Base-by-base conservation (phyloP, 1,284 basidiomycete genomes). In the Cryptococcus sp. region DNA sequence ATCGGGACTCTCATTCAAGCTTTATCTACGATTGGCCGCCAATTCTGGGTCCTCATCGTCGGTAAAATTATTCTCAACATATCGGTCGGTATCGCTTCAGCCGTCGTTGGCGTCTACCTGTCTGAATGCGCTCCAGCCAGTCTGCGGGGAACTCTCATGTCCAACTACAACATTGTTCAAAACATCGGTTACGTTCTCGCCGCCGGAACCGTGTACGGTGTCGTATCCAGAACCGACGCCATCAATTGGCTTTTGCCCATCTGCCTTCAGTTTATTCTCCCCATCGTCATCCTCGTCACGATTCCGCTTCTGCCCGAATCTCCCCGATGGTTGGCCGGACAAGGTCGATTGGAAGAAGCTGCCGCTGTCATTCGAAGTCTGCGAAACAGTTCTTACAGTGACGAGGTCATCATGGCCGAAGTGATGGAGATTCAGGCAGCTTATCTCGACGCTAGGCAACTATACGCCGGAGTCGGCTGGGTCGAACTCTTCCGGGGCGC, bases 61-160 rank as follows among this genome's bases (percentile, higher is more conserved):
- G 60, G 60, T 16, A 62, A 60, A 36, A 44, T 58, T 37, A 47
- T 59, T 31, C 38, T 56, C 52, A 58, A 56, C 37, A 49, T 58
- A 23, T 48, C 57, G 3, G 45, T 56, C 38, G 54, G 56, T 26
- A 46, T 57, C 21, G 58, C 57, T n/a, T 51, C 51, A n/a, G 52
- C 54, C 19, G 53, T 56, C 24, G 36, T 57, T 5, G 48, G 48
- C 11, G 48, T 50, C n/a, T 62, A 62, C 25, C 52, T 53, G 2
- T 39, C 51, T n/a, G 60, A 62, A 42, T 51, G 50, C 22, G 49
- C 58, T 1, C 52, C 53, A 1, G 52, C 57, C 9, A 50, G 43
- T 16, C 28, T 50, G 10, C 54, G 60, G 24, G 60, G 58, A 18
- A 39, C 49, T 21, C 35, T 54, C 23, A 50, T 62, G 39, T 50